Evolutionary conservation across 106 monocot genomes (phyloP), one percentile per base, ranked within the genome.

Genomic region (Cymbidium sinense): DNA sequence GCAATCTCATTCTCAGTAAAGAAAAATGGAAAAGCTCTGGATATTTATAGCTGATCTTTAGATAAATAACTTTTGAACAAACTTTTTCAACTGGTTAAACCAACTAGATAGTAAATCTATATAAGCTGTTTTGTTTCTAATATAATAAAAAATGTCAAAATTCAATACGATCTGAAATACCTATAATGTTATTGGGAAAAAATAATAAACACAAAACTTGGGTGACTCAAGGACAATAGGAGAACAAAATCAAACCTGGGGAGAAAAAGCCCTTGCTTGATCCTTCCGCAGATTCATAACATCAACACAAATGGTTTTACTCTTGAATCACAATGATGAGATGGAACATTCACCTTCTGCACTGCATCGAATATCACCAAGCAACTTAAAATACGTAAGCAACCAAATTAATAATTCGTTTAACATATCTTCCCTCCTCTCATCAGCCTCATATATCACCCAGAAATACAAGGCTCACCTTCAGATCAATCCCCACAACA

Each of bases 281-380:
- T 79, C 67, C 75, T 83, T 99, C 69, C 84, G 15, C 35, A 99
- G 79, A 34, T 50, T 73, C 92, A 99, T 99, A 29, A 88, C 95
- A 86, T 95, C 92, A 9, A 85, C 95, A 73, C 87, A 86, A 25
- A 95, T 58, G 8, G 95, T 93, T 79, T 88, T 44, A 95, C 99
- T 82, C 99, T 86, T 5, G 86, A 81, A 76, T 99, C 99, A 72
- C 99, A 95, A 44, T 99, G 90, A 39, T 84, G 75, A 50, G 91
- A 89, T 70, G 99, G 99, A 80, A 93, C 90, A 75, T 89, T 95
- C 86, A 99, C 92, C 77, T 91, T 88, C 99, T 99, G 92, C 83
- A 85, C 88, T 87, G 86, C 77, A 92, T 79, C 44, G 23, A 83
- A 74, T 35, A 50, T 71, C 21, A 79, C 35, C 35, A 35, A 75